phyloP scores from a whole-genome alignment of 1,284 basidiomycete genomes.

The Ustilago esculenta region DNA sequence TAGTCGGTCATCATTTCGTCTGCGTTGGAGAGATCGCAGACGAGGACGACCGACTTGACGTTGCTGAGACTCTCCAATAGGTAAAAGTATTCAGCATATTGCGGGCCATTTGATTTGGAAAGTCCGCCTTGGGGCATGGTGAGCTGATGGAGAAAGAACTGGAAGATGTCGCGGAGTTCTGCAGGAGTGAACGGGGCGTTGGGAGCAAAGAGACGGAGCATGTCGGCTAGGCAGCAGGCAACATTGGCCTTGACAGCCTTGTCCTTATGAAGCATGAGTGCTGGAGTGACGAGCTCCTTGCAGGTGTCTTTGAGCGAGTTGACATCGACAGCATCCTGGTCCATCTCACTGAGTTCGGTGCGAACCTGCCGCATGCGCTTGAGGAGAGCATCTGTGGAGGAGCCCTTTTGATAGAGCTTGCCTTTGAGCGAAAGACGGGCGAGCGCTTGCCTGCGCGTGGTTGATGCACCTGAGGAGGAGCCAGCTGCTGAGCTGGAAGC shows the following conservation, averaged over 20 bases:
- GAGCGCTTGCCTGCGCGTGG: slow-evolving; percentile 31
- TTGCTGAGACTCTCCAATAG: slow-evolving; percentile 89
- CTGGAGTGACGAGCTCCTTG: slow-evolving; percentile 81
- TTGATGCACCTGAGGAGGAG: slow-evolving; percentile 13
- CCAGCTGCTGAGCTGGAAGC: slow-evolving; percentile 18
- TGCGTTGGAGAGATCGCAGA: slow-evolving; percentile 86
- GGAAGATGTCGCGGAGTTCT: slow-evolving; percentile 73
- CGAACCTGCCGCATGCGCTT: slow-evolving; percentile 49
- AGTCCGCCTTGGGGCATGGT: slow-evolving; percentile 51
- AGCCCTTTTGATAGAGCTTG: slow-evolving; percentile 50
- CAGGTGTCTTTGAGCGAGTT: slow-evolving; percentile 76
- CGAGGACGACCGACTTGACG: slow-evolving; percentile 91
- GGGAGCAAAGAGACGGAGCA: slow-evolving; percentile 91
- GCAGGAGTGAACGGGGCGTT: slow-evolving; percentile 91
- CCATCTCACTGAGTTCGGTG: slow-evolving; percentile 79
- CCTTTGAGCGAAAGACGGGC: slow-evolving; percentile 51
- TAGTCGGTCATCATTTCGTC: slow-evolving; percentile 86
- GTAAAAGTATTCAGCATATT: slow-evolving; percentile 71
- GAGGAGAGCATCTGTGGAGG: slow-evolving; percentile 53
- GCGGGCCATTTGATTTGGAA: slow-evolving; percentile 45
- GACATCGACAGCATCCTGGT: slow-evolving; percentile 86
- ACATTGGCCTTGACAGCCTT: slow-evolving; percentile 90
- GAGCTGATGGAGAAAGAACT: slow-evolving; percentile 72
- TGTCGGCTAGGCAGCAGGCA: slow-evolving; percentile 92
- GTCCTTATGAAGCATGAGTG: slow-evolving; percentile 90